Evolutionary conservation across 805 yeast species (phyloP).

Genomic region (Candida coleopterorum): DNA sequence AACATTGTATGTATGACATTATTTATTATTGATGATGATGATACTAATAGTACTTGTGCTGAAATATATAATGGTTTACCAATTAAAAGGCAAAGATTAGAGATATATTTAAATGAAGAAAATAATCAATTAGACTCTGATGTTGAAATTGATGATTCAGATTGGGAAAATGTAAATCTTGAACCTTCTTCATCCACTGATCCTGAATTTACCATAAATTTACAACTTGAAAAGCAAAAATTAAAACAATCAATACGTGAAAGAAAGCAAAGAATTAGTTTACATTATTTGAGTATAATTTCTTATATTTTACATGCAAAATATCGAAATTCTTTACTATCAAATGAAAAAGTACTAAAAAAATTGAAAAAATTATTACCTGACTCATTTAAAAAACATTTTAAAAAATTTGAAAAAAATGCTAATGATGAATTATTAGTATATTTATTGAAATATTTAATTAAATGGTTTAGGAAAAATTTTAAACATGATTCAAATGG

Average conservation of each 20-base stretch:
- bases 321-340: constrained; percentile 19
- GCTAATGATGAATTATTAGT: constrained; percentile 16
- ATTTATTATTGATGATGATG: constrained; percentile 3
- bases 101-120: not conserved
- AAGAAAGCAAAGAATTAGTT: constrained; percentile 7
- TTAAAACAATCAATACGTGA: constrained; percentile 7
- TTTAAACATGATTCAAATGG: constrained; percentile 27
- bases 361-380: constrained; percentile 23
- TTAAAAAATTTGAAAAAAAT: constrained; percentile 14
- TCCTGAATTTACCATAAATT: not conserved
- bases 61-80: constrained; percentile 1
- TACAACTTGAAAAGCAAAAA: not conserved
- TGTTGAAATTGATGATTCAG: constrained; percentile 9
- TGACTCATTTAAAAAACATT: constrained; percentile 12
- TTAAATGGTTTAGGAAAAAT: constrained; percentile 31
- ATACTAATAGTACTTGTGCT: constrained; percentile 6
- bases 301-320: constrained; percentile 19
- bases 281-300: constrained; percentile 21
- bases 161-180: constrained; percentile 17
- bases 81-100: not conserved
- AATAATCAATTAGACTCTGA: not conserved
- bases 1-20: constrained; percentile 1
- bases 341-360: constrained; percentile 15
- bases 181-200: not conserved
- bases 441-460: constrained; percentile 26